A percentile compares a stretch with the other conserved stretches of the same genome.
These are phyloP conservation scores for Neofusicoccum sp. DNA, from an alignment of 2,329 filamentous ascomycete species.

Conservation along the genomic window DNA sequence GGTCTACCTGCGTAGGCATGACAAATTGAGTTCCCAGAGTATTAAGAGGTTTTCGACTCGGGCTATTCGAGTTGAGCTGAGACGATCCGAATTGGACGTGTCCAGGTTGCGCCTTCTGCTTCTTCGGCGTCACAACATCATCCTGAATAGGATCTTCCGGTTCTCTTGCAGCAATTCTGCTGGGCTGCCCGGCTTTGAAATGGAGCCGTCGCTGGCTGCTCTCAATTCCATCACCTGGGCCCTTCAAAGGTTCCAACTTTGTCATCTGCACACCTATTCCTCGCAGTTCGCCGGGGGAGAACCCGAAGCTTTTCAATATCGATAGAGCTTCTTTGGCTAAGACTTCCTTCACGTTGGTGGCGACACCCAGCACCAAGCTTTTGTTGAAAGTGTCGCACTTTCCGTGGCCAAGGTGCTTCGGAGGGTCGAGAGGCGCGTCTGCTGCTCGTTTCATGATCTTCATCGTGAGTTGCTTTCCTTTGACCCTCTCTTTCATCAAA, in stretches of 20 bases:
- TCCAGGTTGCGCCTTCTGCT: conserved; percentile 30
- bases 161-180: conserved; percentile 21
- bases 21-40: conserved; percentile 88
- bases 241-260: conserved; percentile 78
- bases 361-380: conserved; percentile 75
- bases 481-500: conserved; percentile 78
- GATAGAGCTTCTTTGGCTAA: conserved; percentile 82
- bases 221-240: conserved; percentile 54
- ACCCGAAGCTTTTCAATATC: conserved; percentile 75
- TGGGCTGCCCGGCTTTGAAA: conserved; percentile 57
- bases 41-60: conserved; percentile 68
- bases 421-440: conserved; percentile 85
- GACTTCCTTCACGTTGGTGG: conserved; percentile 70
- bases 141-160: conserved; percentile 47
- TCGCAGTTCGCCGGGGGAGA: conserved; percentile 88
- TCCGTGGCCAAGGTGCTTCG: conserved; percentile 91
- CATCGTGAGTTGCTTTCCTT: conserved; percentile 83
- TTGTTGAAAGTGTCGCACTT: conserved; percentile 95
- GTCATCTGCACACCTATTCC: conserved; percentile 92
- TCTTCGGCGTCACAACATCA: conserved; percentile 42
- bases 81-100: conserved; percentile 38
- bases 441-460: conserved; percentile 88
- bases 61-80: conserved; percentile 44
- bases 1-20: conserved; percentile 79
- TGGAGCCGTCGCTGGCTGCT: conserved; percentile 76